A percentile compares a stretch with the other conserved stretches of the same genome.
phyloP scores from a whole-genome alignment of 2,329 filamentous ascomycete species.

The Aspergillus pseudotamarii region DNA sequence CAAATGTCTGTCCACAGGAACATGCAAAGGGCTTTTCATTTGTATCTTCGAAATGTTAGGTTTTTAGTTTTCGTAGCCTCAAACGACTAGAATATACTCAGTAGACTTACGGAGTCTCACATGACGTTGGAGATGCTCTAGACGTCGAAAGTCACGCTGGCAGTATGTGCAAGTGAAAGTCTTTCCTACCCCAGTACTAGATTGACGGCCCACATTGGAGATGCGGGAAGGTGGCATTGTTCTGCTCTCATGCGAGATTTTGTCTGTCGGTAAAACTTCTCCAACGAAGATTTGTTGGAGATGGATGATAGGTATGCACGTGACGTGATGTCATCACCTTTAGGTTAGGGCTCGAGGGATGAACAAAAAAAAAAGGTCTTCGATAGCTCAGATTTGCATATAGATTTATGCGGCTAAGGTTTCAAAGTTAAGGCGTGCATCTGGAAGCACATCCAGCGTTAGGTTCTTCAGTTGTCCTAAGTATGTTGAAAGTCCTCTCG shows the following conservation, averaged over 20 bases:
- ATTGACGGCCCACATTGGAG: background rate
- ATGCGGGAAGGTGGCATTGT: background rate
- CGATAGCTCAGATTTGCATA: too few species aligned
- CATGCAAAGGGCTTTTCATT: constrained; percentile 20
- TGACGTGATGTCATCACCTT: background rate
- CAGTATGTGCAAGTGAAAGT: constrained; percentile 12
- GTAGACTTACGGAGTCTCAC: constrained; percentile 16
- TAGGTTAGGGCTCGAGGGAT: background rate
- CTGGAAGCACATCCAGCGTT: too few species aligned
- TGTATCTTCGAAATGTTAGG: constrained; percentile 13
- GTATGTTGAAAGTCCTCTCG: too few species aligned
- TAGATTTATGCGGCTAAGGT: too few species aligned
- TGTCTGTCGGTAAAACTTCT: background rate
- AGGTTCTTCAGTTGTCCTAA: too few species aligned
- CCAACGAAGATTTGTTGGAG: background rate
- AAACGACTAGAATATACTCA: background rate
- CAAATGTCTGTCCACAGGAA: constrained; percentile 16
- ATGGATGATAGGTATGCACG: background rate
- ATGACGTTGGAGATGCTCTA: constrained; percentile 18
- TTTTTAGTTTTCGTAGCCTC: background rate
- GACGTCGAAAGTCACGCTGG: constrained; percentile 14
- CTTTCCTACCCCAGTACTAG: background rate
- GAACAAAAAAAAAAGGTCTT: too few species aligned
- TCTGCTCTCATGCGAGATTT: background rate
- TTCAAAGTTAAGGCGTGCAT: too few species aligned